phyloP scores from a whole-genome alignment of 352 stramenopile species.

The Phytopythium litorale region DNA sequence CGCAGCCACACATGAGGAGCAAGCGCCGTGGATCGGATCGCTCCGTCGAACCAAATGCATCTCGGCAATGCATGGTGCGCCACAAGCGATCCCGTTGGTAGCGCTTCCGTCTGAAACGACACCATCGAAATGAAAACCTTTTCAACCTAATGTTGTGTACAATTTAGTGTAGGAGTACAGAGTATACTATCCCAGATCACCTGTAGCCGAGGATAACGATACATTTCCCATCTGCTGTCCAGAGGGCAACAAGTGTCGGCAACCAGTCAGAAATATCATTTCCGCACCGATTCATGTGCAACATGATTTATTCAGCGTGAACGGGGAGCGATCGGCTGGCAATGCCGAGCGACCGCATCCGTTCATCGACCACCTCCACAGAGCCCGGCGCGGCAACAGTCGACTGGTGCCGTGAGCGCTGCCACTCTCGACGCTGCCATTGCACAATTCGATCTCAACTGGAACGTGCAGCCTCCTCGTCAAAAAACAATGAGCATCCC shows the following conservation, averaged over 20 bases:
- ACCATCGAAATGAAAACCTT: background rate
- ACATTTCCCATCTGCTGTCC: too few species aligned
- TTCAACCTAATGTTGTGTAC: background rate
- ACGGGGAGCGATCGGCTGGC: background rate
- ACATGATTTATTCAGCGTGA: background rate
- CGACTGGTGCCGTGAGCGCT: background rate
- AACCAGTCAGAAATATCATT: background rate
- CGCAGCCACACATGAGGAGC: background rate
- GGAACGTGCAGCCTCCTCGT: background rate
- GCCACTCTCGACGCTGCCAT: background rate
- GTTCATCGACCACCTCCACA: background rate
- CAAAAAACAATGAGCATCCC: background rate
- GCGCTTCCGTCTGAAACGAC: background rate
- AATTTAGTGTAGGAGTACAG: too few species aligned
- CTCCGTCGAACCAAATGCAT: background rate
- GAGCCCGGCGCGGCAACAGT: background rate
- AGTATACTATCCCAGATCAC: too few species aligned
- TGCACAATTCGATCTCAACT: background rate
- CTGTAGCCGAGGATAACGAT: too few species aligned
- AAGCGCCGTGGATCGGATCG: background rate
- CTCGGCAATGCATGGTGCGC: background rate
- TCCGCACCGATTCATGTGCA: background rate
- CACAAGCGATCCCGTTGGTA: background rate
- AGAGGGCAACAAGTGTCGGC: background rate
- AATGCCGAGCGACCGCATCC: background rate